Evolutionary conservation across 1,284 basidiomycete genomes (phyloP), one percentile per base, ranked within the genome.

Genomic region (Puccinia triticina): DNA sequence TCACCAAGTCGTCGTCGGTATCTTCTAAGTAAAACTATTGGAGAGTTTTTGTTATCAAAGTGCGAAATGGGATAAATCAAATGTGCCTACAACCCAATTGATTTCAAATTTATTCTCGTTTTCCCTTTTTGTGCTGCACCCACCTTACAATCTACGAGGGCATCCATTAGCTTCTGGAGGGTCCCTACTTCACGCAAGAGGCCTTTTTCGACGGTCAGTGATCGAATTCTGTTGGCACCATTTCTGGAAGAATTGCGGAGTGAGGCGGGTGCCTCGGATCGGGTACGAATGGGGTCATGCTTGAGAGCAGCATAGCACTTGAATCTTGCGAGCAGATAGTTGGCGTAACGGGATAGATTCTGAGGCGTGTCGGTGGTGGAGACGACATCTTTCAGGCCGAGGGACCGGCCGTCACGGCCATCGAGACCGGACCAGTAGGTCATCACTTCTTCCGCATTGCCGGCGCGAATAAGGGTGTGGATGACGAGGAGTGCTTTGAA

Each of bases 401-500:
- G 89, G 81, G 84, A 94, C 93, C 73, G 83, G 82, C 92, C 26
- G 89, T 87, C 40, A 91, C 91, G 10, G 97, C 92, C 89, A 85
- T 96, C 94, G 4, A 91, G 90, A 48, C 91, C 90, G 5, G 93
- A 92, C 26, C 98, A 90, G 86, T 94, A 92, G 16, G 90, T 89
- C 48, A 98, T 91, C 10, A 98, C 91, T 85, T 94, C 93, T 88
- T 98, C 95, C 21, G 96, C 95, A 18, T 93, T 91, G 23, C 95
- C 96, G 83, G 94, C 94, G 43, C 96, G 91, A 86, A 99, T 93
- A 92, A 99, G 93, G 46, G 92, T 95, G 87, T 99, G 96, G 29
- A 98, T 89, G 8, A 97, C 94, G 85, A 99, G 92, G 85, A 99
- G 89, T 0, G 95, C 94, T 86, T 99, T 99, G 91, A 98, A 97